A percentile compares a stretch with the other conserved stretches of the same genome.
These are phyloP conservation scores for Rehmannia glutinosa DNA, from an alignment of 257 asterid species.

Conservation along the genomic window DNA sequence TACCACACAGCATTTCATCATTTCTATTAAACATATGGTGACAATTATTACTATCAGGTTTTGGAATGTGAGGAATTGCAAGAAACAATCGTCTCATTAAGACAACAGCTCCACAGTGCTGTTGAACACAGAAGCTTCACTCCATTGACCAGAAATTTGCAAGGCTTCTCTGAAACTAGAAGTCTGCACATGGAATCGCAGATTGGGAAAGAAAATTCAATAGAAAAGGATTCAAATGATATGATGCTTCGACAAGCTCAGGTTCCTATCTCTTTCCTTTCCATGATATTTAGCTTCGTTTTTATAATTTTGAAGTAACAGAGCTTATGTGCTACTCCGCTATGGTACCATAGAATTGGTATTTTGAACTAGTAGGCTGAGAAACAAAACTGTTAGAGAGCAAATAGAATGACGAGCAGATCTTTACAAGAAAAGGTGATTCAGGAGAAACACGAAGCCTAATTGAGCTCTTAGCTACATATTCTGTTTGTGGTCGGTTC, in stretches of 20 bases:
- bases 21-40: constrained; percentile 4
- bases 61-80: constrained; percentile 72
- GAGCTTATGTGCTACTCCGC: background rate
- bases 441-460: too few species aligned
- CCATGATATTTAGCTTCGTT: background rate
- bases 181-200: constrained; percentile 32
- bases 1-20: constrained; percentile 11
- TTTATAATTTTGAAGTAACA: background rate
- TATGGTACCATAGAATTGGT: background rate
- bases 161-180: constrained; percentile 38
- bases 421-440: background rate
- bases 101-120: constrained; percentile 60
- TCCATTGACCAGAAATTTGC: constrained; percentile 39
- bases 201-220: constrained; percentile 38
- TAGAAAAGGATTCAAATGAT: constrained; percentile 39
- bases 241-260: constrained; percentile 53
- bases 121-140: constrained; percentile 35
- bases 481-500: too few species aligned
- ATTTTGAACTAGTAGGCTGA: constrained; percentile 3
- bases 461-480: too few species aligned
- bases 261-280: constrained; percentile 38
- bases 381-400: background rate
- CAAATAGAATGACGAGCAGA: background rate
- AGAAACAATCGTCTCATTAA: constrained; percentile 56
- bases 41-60: constrained; percentile 41